Base-by-base conservation (phyloP, 768 basidiomycete species). In the Termitomyces sp. region DNA sequence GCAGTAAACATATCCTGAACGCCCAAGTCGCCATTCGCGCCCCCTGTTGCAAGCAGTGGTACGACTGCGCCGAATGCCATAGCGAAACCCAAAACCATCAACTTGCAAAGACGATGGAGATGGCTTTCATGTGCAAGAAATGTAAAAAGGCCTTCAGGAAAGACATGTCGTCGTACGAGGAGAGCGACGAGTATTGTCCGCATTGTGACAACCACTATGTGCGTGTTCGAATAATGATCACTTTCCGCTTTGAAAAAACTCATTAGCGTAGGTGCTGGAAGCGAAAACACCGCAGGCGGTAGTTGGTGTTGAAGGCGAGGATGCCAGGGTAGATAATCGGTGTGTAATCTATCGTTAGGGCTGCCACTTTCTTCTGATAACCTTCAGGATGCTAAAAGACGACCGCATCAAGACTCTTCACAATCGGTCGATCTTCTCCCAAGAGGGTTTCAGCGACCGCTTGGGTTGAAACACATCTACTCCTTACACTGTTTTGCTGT, bases 131-230 rank as follows among this genome's bases (percentile, higher is more conserved):
- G 56, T 77, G 76, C 64, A 77, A 77, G 60, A 77, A 77, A 59
- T 77, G 75, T 62, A 91, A 90, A 70, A 97, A 96, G 74, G 93
- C 93, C 4, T 98, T 99, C 67, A 75, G 95, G 60, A 98, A 99
- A 74, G 93, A 98, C 70, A 94, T 98, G 93, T 60, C 77, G 0
- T 71, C 70, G 7, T 98, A 92, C 65, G 96, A 98, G 63, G 96
- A 99, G 68, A 93, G 93, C 65, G 95, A 98, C 68, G 97, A 99
- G 71, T 98, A 87, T 67, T 98, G 97, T 67, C 97, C 96, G 0
- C 89, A 97, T 70, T 98, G 97, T 66, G 97, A 98, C 71, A 98
- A 98, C 67, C 95, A 95, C 67, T 99, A 95, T 68, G 97, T 96
- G 66, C 63, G 89, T 76, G n/a, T 28, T 8, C 38, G 11, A n/a